Evolutionary conservation across 164 flowering plant species (phyloP), one percentile per base, ranked within the genome.

Genomic region (Kingdonia uniflora): DNA sequence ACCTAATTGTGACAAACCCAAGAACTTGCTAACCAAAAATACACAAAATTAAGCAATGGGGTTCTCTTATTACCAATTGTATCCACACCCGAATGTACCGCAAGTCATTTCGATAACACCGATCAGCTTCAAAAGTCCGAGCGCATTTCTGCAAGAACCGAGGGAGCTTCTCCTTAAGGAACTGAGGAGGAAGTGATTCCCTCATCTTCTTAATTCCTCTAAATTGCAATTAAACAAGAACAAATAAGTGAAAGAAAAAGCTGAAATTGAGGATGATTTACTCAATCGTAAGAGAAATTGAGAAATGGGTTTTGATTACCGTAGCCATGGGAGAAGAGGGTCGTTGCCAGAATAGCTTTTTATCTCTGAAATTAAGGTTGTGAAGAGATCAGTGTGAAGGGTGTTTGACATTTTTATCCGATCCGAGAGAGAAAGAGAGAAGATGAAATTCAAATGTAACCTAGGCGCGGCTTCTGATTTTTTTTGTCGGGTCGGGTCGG

Each of bases 51-150:
- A 58, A 19, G 19, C 11, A 21, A 33, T 2, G 56, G 14, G n/a
- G 1, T 14, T 2, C 13, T 1, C 15, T 17, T 39, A 37, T 68
- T 84, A 92, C 98, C 91, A 92, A 57, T 65, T 82, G 85, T 52
- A 88, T 66, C 96, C 96, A 92, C 61, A 88, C 82, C n/a, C 85
- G 83, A 55, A 92, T 61, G 59, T 80, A 92, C 0, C 96, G 95
- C 61, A 70, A 40, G 57, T 92, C 98, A 47, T 88, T 78, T 17
- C 71, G 58, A 60, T 92, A 92, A 6, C 76, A 80, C 15, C 70
- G 76, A 61, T 92, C 94, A 40, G 68, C 26, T 55, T 79, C 60
- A 49, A 92, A 88, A 1, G 76, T 67, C 66, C 70, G 84, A 14
- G 79, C 74, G 52, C 96, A 88, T 68, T 79, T 92, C 71, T 92